These are phyloP conservation scores for Phytophthora parvispora DNA, from an alignment of 352 stramenopile genomes.

Conservation along the genomic window DNA sequence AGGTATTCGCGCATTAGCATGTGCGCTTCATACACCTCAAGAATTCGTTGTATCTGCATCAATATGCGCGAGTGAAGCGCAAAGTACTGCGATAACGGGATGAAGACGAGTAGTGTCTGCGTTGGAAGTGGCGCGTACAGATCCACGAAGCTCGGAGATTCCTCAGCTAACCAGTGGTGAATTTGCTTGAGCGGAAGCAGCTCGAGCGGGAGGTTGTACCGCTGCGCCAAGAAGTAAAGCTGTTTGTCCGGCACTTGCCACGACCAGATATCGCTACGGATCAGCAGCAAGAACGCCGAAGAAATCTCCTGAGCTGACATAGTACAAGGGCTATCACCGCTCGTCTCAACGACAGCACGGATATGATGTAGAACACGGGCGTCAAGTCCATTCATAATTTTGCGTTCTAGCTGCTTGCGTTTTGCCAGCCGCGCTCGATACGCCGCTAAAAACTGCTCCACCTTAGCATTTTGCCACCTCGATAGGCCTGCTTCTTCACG, in stretches of 20 bases:
- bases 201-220: constrained; percentile 42
- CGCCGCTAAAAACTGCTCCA: constrained; percentile 3
- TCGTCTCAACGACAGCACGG: constrained; percentile 4
- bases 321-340: neutral
- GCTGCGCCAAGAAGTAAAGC: constrained; percentile 34
- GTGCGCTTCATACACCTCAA: constrained; percentile 39
- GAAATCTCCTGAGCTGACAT: constrained; percentile 12
- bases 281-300: constrained; percentile 12
- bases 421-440: constrained; percentile 12
- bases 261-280: constrained; percentile 34
- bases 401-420: neutral
- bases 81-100: constrained; percentile 42
- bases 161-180: constrained; percentile 31
- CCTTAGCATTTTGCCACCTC: constrained; percentile 14
- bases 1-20: constrained; percentile 53
- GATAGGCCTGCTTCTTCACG: constrained; percentile 8
- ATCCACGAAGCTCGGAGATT: constrained; percentile 35
- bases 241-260: constrained; percentile 42
- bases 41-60: constrained; percentile 33
- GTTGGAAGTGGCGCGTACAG: constrained; percentile 38
- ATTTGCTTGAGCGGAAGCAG: constrained; percentile 37
- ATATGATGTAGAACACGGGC: constrained; percentile 19
- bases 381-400: constrained; percentile 14
- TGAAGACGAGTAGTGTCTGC: constrained; percentile 41
- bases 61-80: constrained; percentile 35